These are phyloP conservation scores for Termitomyces sp. DNA, from an alignment of 768 basidiomycete species.

Conservation along the genomic window DNA sequence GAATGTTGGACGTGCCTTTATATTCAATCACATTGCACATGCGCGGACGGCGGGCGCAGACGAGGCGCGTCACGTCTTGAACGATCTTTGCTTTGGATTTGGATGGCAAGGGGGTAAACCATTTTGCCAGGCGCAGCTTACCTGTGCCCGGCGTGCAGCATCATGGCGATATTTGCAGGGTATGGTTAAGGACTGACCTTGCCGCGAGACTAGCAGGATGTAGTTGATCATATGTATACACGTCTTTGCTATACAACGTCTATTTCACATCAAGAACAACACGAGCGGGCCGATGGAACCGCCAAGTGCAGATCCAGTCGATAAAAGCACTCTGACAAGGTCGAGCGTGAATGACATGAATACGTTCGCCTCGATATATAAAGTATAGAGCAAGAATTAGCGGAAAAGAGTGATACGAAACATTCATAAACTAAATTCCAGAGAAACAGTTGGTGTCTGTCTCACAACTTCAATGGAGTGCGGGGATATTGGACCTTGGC, in stretches of 20 bases:
- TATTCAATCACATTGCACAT: slow-evolving; percentile 98
- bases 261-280: background rate
- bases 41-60: slow-evolving; percentile 78
- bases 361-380: background rate
- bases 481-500: slow-evolving; percentile 54
- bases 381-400: background rate
- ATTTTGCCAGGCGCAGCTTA: slow-evolving; percentile 93
- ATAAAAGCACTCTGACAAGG: no score
- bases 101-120: slow-evolving; percentile 83
- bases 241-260: background rate
- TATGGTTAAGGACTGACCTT: slow-evolving; percentile 49
- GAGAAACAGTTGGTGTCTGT: background rate
- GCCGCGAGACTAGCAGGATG: slow-evolving; percentile 89
- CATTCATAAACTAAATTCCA: background rate
- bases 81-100: slow-evolving; percentile 89
- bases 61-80: slow-evolving; percentile 93
- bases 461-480: slow-evolving; percentile 53
- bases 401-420: background rate
- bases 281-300: background rate
- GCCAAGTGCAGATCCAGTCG: no score
- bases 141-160: slow-evolving; percentile 39
- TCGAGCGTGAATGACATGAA: no score
- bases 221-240: slow-evolving; percentile 73
- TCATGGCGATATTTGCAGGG: background rate
- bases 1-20: slow-evolving; percentile 60